Conservation (phyloP, 495 filamentous ascomycete species). For the Xylaria scruposa region DNA sequence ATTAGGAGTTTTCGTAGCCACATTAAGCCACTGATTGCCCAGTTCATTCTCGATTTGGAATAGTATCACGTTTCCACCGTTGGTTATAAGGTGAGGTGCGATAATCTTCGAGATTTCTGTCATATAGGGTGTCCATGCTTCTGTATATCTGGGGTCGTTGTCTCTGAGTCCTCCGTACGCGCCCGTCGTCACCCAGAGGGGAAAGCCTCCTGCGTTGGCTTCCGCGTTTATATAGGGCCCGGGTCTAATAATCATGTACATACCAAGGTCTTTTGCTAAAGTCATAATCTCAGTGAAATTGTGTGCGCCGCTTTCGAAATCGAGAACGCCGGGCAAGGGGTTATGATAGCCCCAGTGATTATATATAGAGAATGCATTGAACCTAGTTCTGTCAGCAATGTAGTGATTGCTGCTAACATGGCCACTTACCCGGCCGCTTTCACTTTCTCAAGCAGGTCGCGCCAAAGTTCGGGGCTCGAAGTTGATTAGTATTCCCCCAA, state of each 20-base stretch:
- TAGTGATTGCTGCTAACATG: not conserved
- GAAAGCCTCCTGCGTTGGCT: slow-evolving; percentile 63
- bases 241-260: slow-evolving; percentile 64
- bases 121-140: slow-evolving; percentile 61
- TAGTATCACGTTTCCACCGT: slow-evolving; percentile 61
- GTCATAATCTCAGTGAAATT: slow-evolving; percentile 61
- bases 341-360: slow-evolving; percentile 64
- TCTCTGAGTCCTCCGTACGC: slow-evolving; percentile 63
- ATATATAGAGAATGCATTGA: slow-evolving; percentile 63
- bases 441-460: slow-evolving; percentile 68
- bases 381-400: slow-evolving; percentile 25
- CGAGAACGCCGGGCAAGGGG: slow-evolving; percentile 54
- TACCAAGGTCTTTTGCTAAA: slow-evolving; percentile 61
- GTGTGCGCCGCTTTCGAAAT: slow-evolving; percentile 63
- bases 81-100: slow-evolving; percentile 59
- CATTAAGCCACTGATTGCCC: slow-evolving; percentile 60
- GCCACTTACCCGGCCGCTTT: slow-evolving; percentile 61
- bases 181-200: slow-evolving; percentile 68
- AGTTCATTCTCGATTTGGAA: slow-evolving; percentile 71
- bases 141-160: slow-evolving; percentile 63
- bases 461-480: slow-evolving; percentile 59
- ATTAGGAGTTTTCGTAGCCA: slow-evolving; percentile 54
- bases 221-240: slow-evolving; percentile 69
- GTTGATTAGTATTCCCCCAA: not conserved
- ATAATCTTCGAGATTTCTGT: slow-evolving; percentile 56